Evolutionary conservation across 148 eudicot genomes (phyloP).

Genomic region (Chenopodium suecicum): DNA sequence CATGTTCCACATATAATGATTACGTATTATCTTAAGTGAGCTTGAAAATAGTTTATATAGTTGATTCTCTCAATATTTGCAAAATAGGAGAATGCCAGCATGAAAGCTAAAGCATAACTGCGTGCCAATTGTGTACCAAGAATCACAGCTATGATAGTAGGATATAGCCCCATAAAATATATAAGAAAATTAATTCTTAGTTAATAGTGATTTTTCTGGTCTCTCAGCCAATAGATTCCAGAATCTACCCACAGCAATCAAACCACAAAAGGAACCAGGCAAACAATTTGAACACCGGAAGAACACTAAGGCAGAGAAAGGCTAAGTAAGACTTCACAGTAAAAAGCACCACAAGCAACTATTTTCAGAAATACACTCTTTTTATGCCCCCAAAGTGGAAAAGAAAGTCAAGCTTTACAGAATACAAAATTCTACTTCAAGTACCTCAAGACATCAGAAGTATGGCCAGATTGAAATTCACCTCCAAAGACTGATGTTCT

Average conservation of each 20-base stretch:
- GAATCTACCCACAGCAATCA: not conserved
- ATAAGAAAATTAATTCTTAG: not conserved
- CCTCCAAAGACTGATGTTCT: slow-evolving; percentile 97
- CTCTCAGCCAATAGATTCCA: not conserved
- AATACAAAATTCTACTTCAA: slow-evolving; percentile 5
- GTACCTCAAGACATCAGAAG: slow-evolving; percentile 89
- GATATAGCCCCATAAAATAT: not conserved
- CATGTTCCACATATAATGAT: not conserved
- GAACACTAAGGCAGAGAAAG: not conserved
- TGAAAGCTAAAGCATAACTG: not conserved
- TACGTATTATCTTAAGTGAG: not conserved
- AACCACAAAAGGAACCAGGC: not conserved
- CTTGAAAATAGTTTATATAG: not conserved
- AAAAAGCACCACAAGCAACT: not conserved
- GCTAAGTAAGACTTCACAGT: not conserved
- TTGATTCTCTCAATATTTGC: not conserved
- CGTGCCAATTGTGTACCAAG: not conserved
- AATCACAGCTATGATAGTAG: not conserved
- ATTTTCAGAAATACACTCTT: not conserved
- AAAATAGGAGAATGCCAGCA: not conserved
- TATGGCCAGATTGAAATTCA: slow-evolving; percentile 96
- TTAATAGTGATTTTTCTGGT: not conserved
- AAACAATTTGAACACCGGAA: not conserved
- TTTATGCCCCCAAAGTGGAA: not conserved
- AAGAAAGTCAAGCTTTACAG: not conserved